Evolutionary conservation across 2,329 filamentous ascomycete genomes (phyloP), one percentile per base, ranked within the genome.

Genomic region (Cytospora piceae): DNA sequence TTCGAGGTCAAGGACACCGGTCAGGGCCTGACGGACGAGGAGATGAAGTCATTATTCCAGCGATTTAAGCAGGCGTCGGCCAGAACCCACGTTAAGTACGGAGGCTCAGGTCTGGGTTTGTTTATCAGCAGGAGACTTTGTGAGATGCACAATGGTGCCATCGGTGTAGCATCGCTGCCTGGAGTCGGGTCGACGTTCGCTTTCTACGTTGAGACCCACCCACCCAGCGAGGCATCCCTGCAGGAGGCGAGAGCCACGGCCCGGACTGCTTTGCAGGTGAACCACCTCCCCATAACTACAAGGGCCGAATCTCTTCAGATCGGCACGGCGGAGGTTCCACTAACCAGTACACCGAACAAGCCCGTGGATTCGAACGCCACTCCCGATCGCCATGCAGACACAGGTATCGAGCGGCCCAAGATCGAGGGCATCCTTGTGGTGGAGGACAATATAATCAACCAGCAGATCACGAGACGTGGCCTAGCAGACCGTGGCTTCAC

Each of bases 111-210:
- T 0, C 81, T 93, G 0, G 90, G 90, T 0, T 80, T 94, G 0
- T 94, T 93, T 75, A 94, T 94, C 69, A 91, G 88, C 46, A 84
- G 90, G 29, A 86, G 91, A 63, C 81, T 95, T n/a, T 92, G 90
- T 0, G 91, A 94, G 73, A 79, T 94, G 14, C 91, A 94, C 74
- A 90, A 91, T 24, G 92, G 92, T 4, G 88, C 91, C 67, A 93
- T 95, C 56, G 91, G 91, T 2, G 89, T 94, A 7, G 81, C 85
- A 1, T 90, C 87, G n/a, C 80, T 86, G 68, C 81, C 85, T 2
- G 90, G 89, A 1, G 83, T 86, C n/a, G 90, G 91, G 1, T 90
- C 87, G 68, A 91, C 87, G 0, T 93, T 93, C 75, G 87, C 87
- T 0, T 93, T 94, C 74, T 93, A 90, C 74, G 85, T 93, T 65